These are phyloP conservation scores for Carex littledalei DNA, from an alignment of 176 grass and related monocot genomes.

Conservation along the genomic window DNA sequence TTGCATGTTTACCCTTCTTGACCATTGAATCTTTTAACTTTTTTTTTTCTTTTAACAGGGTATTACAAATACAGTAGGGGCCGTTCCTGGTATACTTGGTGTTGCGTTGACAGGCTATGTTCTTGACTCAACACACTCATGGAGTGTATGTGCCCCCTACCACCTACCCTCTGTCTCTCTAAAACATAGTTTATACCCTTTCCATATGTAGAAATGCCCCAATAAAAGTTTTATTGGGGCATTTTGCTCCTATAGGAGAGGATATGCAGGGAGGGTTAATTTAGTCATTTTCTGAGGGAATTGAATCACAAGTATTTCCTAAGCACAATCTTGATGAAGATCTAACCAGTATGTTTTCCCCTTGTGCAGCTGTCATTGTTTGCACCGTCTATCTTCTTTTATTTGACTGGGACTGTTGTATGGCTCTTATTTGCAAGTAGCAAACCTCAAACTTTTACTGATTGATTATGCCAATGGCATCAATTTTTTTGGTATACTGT, in stretches of 20 bases:
- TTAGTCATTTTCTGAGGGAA: not conserved
- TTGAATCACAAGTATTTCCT: not conserved
- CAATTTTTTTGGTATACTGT: not conserved
- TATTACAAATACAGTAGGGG: slow-evolving; percentile 91
- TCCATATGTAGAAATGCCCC: not conserved
- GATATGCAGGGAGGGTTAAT: not conserved
- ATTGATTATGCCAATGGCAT: slow-evolving; percentile 2
- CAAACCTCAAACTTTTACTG: slow-evolving; percentile 62
- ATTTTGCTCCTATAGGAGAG: not conserved
- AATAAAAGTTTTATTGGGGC: too few species aligned
- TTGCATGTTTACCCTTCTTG: not conserved
- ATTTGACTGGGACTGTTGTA: slow-evolving; percentile 75
- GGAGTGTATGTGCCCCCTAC: slow-evolving; percentile 64
- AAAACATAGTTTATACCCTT: not conserved
- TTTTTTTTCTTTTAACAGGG: slow-evolving; percentile 40
- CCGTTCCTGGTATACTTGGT: slow-evolving; percentile 80
- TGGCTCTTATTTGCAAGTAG: slow-evolving; percentile 89
- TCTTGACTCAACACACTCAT: slow-evolving; percentile 89
- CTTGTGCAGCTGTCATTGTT: slow-evolving; percentile 81
- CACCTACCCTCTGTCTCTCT: not conserved
- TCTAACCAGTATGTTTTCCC: not conserved
- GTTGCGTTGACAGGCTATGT: slow-evolving; percentile 79
- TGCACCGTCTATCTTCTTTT: slow-evolving; percentile 91
- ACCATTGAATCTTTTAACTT: not conserved
- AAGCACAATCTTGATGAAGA: not conserved